Conservation (phyloP, 2,329 filamentous ascomycete species). For the Exutisphaerella laricina region DNA sequence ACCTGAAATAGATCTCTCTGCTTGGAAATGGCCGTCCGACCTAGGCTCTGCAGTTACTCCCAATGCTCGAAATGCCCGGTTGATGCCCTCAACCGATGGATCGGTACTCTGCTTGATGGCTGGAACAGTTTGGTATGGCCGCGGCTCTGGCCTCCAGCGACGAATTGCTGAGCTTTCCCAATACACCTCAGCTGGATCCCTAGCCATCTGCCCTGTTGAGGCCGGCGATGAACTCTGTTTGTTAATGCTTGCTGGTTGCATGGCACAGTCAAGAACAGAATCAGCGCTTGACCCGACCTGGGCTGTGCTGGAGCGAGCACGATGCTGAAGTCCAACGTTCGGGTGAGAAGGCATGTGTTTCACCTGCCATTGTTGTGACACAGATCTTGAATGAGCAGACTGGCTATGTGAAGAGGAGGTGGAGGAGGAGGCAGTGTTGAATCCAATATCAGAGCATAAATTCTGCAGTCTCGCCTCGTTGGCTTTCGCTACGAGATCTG, state of each 20-base stretch:
- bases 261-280: neutral
- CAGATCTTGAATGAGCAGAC: neutral
- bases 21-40: neutral
- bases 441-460: constrained; percentile 11
- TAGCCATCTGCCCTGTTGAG: neutral
- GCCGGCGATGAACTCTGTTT: neutral
- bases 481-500: constrained; percentile 8
- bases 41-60: neutral
- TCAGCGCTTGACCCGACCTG: neutral
- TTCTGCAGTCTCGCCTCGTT: neutral
- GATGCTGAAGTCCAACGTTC: neutral
- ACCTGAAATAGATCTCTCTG: neutral
- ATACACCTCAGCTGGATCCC: neutral
- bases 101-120: neutral
- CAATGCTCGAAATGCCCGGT: neutral
- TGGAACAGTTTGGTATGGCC: too few relatives aligned
- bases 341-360: neutral
- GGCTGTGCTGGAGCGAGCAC: neutral
- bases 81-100: neutral
- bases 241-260: neutral
- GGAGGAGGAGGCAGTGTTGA: constrained; percentile 6
- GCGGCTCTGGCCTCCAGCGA: too few relatives aligned
- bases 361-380: neutral
- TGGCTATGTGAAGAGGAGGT: neutral
- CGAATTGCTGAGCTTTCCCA: neutral